A percentile compares a stretch with the other conserved stretches of the same genome.
These are phyloP conservation scores for Leptographium procerum DNA, from an alignment of 2,329 filamentous ascomycete genomes.

Conservation along the genomic window DNA sequence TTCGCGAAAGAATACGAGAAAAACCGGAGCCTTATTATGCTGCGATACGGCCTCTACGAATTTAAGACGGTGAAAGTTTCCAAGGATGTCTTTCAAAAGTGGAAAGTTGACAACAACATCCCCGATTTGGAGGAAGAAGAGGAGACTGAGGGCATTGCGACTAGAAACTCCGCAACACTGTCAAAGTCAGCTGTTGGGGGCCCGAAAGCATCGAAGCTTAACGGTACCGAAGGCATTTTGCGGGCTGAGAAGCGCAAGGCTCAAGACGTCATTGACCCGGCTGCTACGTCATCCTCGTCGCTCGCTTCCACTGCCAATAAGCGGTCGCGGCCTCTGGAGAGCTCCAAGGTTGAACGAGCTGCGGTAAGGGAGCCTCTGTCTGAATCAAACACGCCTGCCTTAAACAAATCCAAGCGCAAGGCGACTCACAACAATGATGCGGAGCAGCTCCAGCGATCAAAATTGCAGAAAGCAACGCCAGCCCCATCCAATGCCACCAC, in stretches of 20 bases:
- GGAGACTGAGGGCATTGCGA: conserved; percentile 12
- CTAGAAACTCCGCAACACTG: background rate
- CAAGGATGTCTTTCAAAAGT: conserved; percentile 44
- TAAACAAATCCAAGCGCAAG: conserved; percentile 42
- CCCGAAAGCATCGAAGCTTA: conserved; percentile 16
- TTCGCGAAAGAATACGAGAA: conserved; percentile 56
- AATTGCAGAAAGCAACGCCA: conserved; percentile 32
- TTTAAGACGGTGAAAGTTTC: conserved; percentile 52
- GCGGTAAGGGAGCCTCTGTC: conserved; percentile 27
- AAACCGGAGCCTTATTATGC: conserved; percentile 48
- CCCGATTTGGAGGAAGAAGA: conserved; percentile 39
- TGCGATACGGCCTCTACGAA: conserved; percentile 51
- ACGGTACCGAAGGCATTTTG: conserved; percentile 22
- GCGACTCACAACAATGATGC: conserved; percentile 31
- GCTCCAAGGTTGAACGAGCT: background rate
- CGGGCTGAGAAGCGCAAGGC: conserved; percentile 42
- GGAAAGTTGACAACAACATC: conserved; percentile 45
- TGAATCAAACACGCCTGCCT: conserved; percentile 22
- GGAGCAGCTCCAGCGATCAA: conserved; percentile 36
- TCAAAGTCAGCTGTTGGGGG: conserved; percentile 16
- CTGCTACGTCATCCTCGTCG: conserved; percentile 13
- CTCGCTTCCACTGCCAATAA: conserved; percentile 30
- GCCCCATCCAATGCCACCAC: conserved; percentile 14
- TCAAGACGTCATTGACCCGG: conserved; percentile 33
- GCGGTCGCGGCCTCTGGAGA: conserved; percentile 27